Conservation (phyloP, 2,329 filamentous ascomycete species). For the Beauveria scarabaeidicola region DNA sequence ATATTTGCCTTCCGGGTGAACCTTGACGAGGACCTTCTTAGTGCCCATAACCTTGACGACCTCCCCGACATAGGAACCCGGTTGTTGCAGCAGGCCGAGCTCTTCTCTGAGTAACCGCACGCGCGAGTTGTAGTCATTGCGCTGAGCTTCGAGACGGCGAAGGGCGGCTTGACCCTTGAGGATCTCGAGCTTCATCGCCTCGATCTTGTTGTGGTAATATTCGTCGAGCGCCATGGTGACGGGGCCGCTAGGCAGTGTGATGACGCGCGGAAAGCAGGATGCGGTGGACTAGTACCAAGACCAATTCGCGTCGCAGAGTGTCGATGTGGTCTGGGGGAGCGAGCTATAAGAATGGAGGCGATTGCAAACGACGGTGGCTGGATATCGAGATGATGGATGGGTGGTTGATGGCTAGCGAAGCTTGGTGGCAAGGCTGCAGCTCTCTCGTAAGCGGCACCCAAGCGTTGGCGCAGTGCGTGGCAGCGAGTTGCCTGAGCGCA, state of each 20-base stretch:
- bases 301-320: conserved; percentile 8
- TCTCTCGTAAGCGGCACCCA: conserved; percentile 18
- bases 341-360: background rate
- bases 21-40: conserved; percentile 98
- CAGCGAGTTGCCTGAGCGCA: conserved; percentile 9
- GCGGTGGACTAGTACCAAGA: background rate
- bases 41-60: conserved; percentile 99
- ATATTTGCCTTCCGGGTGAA: conserved; percentile 99
- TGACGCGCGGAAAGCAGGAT: background rate
- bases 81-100: conserved; percentile 90
- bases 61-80: conserved; percentile 95
- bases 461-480: conserved; percentile 8
- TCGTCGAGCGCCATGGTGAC: conserved; percentile 92
- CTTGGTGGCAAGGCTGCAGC: conserved; percentile 18
- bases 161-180: conserved; percentile 96
- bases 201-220: conserved; percentile 99
- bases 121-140: conserved; percentile 98
- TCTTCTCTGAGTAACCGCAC: conserved; percentile 92
- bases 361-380: conserved; percentile 8
- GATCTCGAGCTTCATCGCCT: conserved; percentile 99
- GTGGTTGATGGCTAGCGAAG: conserved; percentile 14
- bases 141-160: conserved; percentile 89
- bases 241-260: conserved; percentile 13
- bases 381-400: conserved; percentile 8
- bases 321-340: background rate